phyloP scores from a whole-genome alignment of 352 stramenopile species.

The Pilasporangium apinafurcum region DNA sequence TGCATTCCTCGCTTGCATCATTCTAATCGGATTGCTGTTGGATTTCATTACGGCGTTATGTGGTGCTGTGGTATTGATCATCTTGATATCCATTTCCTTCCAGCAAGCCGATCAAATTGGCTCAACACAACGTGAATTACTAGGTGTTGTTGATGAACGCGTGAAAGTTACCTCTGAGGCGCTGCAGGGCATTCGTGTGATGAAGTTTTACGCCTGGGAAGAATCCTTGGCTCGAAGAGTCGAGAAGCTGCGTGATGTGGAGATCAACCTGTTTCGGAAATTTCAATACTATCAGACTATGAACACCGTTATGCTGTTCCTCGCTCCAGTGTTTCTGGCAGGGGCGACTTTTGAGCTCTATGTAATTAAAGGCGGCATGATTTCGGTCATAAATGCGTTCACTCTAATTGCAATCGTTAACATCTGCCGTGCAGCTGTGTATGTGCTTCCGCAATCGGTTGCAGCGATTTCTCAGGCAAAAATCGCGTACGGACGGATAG shows the following conservation, averaged over 20 bases:
- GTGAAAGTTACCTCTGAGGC: conserved; percentile 86
- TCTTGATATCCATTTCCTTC: background rate
- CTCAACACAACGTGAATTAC: background rate
- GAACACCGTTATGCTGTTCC: conserved; percentile 10
- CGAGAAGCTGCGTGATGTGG: conserved; percentile 7
- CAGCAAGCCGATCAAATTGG: background rate
- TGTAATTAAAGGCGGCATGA: too few relatives aligned
- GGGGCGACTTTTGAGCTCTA: background rate
- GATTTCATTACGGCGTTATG: background rate
- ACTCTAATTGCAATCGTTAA: too few relatives aligned
- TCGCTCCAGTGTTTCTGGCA: background rate
- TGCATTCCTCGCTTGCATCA: conserved; percentile 6
- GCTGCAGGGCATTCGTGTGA: conserved; percentile 59
- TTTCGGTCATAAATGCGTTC: too few relatives aligned
- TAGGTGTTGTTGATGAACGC: conserved; percentile 17
- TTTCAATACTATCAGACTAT: conserved; percentile 14
- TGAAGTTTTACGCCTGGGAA: conserved; percentile 75
- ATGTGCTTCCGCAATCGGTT: too few relatives aligned
- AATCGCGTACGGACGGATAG: too few relatives aligned
- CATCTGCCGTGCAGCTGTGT: too few relatives aligned
- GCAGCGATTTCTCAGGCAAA: too few relatives aligned
- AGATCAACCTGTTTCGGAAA: conserved; percentile 11
- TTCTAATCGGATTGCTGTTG: conserved; percentile 10
- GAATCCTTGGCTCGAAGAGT: conserved; percentile 5
- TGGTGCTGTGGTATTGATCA: background rate